Evolutionary conservation across 495 filamentous ascomycete genomes (phyloP).

Genomic region (Bacidia rubella): DNA sequence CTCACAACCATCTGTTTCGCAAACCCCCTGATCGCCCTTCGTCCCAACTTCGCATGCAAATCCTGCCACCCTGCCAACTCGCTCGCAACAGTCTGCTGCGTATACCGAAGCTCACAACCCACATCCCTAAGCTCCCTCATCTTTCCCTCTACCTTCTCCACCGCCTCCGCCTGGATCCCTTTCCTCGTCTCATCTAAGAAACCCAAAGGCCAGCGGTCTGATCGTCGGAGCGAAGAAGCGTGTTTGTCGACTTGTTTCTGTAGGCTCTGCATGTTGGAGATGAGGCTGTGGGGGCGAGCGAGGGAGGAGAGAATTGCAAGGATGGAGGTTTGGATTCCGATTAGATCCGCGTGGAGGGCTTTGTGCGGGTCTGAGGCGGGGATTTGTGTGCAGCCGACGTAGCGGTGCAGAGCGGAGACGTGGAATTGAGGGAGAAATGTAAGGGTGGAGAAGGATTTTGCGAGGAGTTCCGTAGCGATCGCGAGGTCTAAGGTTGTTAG

Average conservation of each 20-base stretch:
- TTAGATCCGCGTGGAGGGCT: conserved; percentile 57
- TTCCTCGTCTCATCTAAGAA: conserved; percentile 81
- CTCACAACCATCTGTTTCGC: conserved; percentile 62
- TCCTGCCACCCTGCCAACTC: conserved; percentile 93
- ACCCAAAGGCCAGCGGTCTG: conserved; percentile 63
- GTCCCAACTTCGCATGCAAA: conserved; percentile 62
- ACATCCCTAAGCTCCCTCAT: conserved; percentile 52
- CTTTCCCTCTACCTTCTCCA: conserved; percentile 53
- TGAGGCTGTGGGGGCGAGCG: neutral
- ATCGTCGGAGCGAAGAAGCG: conserved; percentile 10
- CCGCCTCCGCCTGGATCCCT: conserved; percentile 64
- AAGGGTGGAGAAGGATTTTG: conserved; percentile 37
- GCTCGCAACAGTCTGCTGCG: conserved; percentile 79
- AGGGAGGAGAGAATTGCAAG: neutral
- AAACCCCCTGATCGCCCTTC: conserved; percentile 58
- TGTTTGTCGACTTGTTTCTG: conserved; percentile 17
- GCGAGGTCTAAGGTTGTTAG: conserved; percentile 15
- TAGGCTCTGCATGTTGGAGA: neutral
- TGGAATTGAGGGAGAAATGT: conserved; percentile 54
- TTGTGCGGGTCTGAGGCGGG: conserved; percentile 61
- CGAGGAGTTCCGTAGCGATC: conserved; percentile 28
- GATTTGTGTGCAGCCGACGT: conserved; percentile 50
- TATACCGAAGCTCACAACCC: conserved; percentile 71
- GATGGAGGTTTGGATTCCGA: conserved; percentile 22
- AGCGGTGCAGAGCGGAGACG: conserved; percentile 57